Evolutionary conservation across 495 filamentous ascomycete species (phyloP).

Genomic region (Evernia prunastri): DNA sequence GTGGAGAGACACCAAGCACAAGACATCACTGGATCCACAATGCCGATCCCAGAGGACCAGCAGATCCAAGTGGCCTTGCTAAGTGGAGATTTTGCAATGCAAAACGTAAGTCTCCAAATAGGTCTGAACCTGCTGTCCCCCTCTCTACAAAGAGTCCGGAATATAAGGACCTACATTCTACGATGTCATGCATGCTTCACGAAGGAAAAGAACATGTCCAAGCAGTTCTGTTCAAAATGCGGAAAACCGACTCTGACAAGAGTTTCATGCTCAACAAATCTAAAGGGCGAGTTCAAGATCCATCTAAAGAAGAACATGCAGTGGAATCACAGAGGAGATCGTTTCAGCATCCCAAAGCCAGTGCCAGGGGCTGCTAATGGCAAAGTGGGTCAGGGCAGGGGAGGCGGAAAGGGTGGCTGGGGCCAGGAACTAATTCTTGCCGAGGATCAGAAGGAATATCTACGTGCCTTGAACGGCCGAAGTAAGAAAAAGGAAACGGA

Average conservation of each 20-base stretch:
- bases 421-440: conserved; percentile 74
- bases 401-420: conserved; percentile 84
- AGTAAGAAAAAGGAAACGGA: conserved; percentile 65
- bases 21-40: conserved; percentile 46
- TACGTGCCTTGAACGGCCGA: conserved; percentile 53
- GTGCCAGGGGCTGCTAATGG: conserved; percentile 73
- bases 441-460: conserved; percentile 95
- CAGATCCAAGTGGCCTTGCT: conserved; percentile 77
- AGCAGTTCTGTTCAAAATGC: conserved; percentile 91
- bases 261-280: conserved; percentile 75
- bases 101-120: conserved; percentile 90
- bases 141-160: conserved; percentile 64
- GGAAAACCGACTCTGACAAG: conserved; percentile 82
- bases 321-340: conserved; percentile 86
- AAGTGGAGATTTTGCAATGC: conserved; percentile 93
- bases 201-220: conserved; percentile 73
- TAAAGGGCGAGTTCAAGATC: conserved; percentile 72
- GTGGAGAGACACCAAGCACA: conserved; percentile 73
- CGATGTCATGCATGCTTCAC: conserved; percentile 93
- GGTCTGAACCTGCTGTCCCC: conserved; percentile 83
- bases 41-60: conserved; percentile 47
- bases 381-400: conserved; percentile 50
- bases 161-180: conserved; percentile 78
- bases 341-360: conserved; percentile 86
- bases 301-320: conserved; percentile 94